Evolutionary conservation across 305 asterid genomes (phyloP).

Genomic region (Fraxinus floribunda): DNA sequence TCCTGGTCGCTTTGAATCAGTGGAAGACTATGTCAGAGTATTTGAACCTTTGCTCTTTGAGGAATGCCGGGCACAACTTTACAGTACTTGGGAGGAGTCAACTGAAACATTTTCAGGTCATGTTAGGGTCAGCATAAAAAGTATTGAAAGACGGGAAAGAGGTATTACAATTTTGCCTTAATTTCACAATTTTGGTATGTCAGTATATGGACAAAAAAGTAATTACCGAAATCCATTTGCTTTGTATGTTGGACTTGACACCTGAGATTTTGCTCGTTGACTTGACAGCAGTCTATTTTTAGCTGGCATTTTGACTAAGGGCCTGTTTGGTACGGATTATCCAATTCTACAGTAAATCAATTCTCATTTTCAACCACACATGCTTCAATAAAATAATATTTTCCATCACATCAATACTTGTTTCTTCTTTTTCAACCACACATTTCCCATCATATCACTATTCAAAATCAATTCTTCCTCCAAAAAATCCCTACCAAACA

Average conservation of each 20-base stretch:
- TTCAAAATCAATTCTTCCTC: no score
- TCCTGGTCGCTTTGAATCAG: slow-evolving; percentile 91
- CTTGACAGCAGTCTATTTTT: slow-evolving; percentile 15
- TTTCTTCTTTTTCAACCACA: no score
- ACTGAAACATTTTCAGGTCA: slow-evolving; percentile 61
- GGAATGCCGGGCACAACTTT: slow-evolving; percentile 95
- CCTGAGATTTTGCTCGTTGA: slow-evolving; percentile 15
- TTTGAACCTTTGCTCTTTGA: slow-evolving; percentile 99
- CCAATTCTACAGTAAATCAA: no score
- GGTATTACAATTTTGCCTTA: slow-evolving; percentile 46
- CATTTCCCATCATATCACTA: no score
- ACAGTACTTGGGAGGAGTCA: slow-evolving; percentile 91
- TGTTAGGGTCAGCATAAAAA: slow-evolving; percentile 74
- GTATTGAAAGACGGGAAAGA: slow-evolving; percentile 87
- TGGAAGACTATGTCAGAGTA: slow-evolving; percentile 85
- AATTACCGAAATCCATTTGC: slow-evolving; percentile 16
- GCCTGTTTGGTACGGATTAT: no score
- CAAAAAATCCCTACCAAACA: no score
- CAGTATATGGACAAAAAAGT: slow-evolving; percentile 14
- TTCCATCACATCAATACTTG: no score
- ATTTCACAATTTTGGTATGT: slow-evolving; percentile 1
- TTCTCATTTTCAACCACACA: no score
- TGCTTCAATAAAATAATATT: no score
- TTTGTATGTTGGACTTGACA: slow-evolving; percentile 15
- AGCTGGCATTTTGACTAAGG: slow-evolving; percentile 16